Evolutionary conservation across 2,329 filamentous ascomycete species (phyloP).

Genomic region (Piedraia hortae): DNA sequence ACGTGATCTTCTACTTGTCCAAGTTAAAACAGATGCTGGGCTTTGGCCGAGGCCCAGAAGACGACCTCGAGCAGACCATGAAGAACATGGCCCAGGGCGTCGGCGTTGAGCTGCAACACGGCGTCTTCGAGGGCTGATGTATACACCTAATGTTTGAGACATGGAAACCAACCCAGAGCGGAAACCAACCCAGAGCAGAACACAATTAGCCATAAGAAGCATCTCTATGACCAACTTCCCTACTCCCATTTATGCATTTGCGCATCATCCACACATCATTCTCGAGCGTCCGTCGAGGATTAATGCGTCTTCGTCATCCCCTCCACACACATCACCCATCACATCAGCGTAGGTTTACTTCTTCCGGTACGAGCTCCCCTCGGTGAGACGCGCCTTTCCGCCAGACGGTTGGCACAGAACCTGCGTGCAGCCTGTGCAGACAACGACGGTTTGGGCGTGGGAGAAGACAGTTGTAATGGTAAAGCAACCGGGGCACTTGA

Average conservation of each 20-base stretch:
- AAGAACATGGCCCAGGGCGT: constrained; percentile 53
- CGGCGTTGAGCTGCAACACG: constrained; percentile 70
- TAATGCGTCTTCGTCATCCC: constrained; percentile 1
- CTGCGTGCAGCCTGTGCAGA: constrained; percentile 98
- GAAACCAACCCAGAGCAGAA: no score
- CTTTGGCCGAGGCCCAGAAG: constrained; percentile 65
- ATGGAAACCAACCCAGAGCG: no score
- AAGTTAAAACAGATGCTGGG: constrained; percentile 53
- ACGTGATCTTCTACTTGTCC: constrained; percentile 60
- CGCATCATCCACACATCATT: constrained; percentile 3
- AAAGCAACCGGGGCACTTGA: constrained; percentile 99
- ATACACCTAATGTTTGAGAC: no score
- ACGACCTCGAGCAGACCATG: constrained; percentile 76
- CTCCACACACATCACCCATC: constrained; percentile 1
- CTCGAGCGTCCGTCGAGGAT: no score
- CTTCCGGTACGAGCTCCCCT: constrained; percentile 99
- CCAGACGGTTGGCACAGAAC: constrained; percentile 98
- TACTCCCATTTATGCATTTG: no score
- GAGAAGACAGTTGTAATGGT: constrained; percentile 99
- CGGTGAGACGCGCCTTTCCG: constrained; percentile 94
- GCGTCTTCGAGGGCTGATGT: constrained; percentile 76
- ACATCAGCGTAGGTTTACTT: constrained; percentile 45
- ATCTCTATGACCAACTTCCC: no score
- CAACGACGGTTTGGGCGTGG: constrained; percentile 98
- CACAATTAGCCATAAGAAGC: no score